Conservation (phyloP, 257 asterid species). For the Schizonepeta tenuifolia region DNA sequence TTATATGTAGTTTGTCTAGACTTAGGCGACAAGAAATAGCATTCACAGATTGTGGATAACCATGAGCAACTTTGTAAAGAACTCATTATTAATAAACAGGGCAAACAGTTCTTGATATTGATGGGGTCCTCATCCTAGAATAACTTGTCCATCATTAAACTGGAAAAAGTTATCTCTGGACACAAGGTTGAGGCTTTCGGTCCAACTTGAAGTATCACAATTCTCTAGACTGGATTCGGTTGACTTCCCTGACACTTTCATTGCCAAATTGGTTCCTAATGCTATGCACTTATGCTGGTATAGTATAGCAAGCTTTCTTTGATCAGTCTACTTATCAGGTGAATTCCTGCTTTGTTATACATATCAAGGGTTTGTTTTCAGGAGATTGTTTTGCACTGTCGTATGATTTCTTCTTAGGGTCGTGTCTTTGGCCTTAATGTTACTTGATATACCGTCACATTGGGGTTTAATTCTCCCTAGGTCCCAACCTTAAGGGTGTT, state of each 20-base stretch:
- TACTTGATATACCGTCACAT: slow-evolving; percentile 4
- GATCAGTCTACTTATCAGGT: slow-evolving; percentile 19
- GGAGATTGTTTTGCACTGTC: slow-evolving; percentile 19
- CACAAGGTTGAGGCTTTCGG: slow-evolving; percentile 5
- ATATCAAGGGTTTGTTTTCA: slow-evolving; percentile 5
- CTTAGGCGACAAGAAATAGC: not conserved
- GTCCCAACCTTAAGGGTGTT: too few species aligned
- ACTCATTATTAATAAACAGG: not conserved
- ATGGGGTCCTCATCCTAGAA: slow-evolving; percentile 28
- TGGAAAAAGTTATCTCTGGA: slow-evolving; percentile 21
- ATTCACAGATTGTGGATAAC: slow-evolving; percentile 1
- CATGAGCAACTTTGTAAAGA: slow-evolving; percentile 11
- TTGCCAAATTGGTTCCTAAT: slow-evolving; percentile 16
- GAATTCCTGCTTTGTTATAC: slow-evolving; percentile 18
- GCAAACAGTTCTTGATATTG: slow-evolving; percentile 15
- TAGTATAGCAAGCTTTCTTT: slow-evolving; percentile 10
- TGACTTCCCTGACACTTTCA: not conserved
- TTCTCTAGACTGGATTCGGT: slow-evolving; percentile 9
- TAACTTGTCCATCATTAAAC: slow-evolving; percentile 18
- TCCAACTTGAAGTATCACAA: slow-evolving; percentile 3
- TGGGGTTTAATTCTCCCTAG: too few species aligned
- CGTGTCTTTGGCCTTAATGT: slow-evolving; percentile 25
- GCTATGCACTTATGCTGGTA: not conserved
- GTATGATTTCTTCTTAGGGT: slow-evolving; percentile 13
- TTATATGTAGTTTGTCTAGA: slow-evolving; percentile 14